Base-by-base conservation (phyloP, 805 yeast genomes). In the Metschnikowia bowlesiae region DNA sequence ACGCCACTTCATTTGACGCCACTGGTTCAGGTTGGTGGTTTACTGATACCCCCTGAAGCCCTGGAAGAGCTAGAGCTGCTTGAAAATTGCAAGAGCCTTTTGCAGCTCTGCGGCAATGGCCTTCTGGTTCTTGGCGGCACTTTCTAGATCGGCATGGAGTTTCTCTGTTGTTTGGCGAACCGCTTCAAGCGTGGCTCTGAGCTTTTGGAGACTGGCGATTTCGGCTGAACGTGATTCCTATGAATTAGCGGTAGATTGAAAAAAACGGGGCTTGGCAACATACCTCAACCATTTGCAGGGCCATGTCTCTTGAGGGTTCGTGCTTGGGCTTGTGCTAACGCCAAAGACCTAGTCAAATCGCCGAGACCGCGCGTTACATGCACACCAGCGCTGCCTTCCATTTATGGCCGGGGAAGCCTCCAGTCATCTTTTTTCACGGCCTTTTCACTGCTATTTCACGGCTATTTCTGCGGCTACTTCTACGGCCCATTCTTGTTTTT, bases 161-260 rank as follows among this genome's bases (percentile, higher is more conserved):
- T 56, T 62, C 14, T 60, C 59, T 2, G 69, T 62, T 18, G 71
- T 54, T 42, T 60, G 65, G 22, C 66, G 61, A 7, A 69, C 56
- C 5, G 62, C 61, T 53, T 68, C 70, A 6, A 68, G 53, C 10
- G 67, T 58, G 18, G 70, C 66, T 35, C 73, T 42, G 36, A 66
- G 53, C 48, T 62, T 64, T 49, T 56, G 64, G 28, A 68, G 58
- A 41, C 53, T 47, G 16, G 56, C 59, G n/a, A 60, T 45, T 38
- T 56, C 60, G 6, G 40, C 33, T 3, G 11, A 6, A 13, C 10
- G 11, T 13, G 32, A 31, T 14, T 42, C 43, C 34, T 29, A 26
- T 26, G 14, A 11, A 13, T 39, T 39, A 39, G 41, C 29, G 9
- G 13, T 4, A 32, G 28, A 5, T 8, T 16, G 13, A 16, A 16